phyloP scores from a whole-genome alignment of 1,139 yeast species.

The Yamadazyma dushanensis region DNA sequence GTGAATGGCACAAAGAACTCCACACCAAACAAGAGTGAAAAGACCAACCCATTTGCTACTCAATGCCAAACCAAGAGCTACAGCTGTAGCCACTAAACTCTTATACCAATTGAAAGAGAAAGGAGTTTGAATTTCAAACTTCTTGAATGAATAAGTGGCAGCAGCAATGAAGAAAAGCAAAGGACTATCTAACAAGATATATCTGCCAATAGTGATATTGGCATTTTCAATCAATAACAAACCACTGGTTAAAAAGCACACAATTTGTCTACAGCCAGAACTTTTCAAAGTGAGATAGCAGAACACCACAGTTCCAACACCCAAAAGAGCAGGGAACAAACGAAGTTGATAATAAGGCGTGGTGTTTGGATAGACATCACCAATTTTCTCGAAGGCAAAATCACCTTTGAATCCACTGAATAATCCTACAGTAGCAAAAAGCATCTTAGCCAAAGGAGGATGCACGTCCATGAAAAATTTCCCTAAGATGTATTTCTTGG shows the following conservation, averaged over 20 bases:
- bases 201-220: slow-evolving; percentile 84
- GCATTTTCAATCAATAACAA: slow-evolving; percentile 82
- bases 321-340: slow-evolving; percentile 77
- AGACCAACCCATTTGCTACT: slow-evolving; percentile 97
- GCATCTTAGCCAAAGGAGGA: slow-evolving; percentile 90
- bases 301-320: slow-evolving; percentile 75
- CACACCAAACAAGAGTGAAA: slow-evolving; percentile 93
- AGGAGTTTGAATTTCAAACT: slow-evolving; percentile 78
- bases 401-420: slow-evolving; percentile 78
- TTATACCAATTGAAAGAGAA: slow-evolving; percentile 70
- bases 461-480: slow-evolving; percentile 88
- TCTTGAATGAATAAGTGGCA: slow-evolving; percentile 75
- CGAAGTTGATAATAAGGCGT: slow-evolving; percentile 85
- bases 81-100: slow-evolving; percentile 70
- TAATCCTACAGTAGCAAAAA: slow-evolving; percentile 74
- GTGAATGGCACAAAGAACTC: slow-evolving; percentile 69
- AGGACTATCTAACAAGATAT: slow-evolving; percentile 88
- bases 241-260: slow-evolving; percentile 66
- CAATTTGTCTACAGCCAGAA: slow-evolving; percentile 81
- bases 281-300: slow-evolving; percentile 79
- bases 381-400: slow-evolving; percentile 71
- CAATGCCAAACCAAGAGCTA: slow-evolving; percentile 83
- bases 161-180: slow-evolving; percentile 88
- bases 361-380: slow-evolving; percentile 56
- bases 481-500: slow-evolving; percentile 71